Conservation (phyloP, 176 grass and related monocot species). For the Sorghum bicolor region DNA sequence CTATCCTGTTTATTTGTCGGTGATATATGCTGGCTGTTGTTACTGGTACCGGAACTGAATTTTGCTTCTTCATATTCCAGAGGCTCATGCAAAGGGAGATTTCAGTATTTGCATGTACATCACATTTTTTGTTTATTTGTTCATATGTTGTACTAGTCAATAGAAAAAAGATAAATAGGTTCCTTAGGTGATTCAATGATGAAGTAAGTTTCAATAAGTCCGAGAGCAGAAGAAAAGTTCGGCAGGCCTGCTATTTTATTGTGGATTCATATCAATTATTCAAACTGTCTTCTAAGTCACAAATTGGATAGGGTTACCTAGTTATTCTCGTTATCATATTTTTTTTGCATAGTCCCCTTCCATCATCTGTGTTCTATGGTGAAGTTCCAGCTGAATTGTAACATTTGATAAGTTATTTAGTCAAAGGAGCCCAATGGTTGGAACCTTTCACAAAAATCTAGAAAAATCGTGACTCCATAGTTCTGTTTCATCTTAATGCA, state of each 20-base stretch:
- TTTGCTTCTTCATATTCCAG: slow-evolving; percentile 15
- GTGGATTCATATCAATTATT: slow-evolving; percentile 1
- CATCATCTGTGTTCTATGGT: not conserved
- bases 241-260: not conserved
- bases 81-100: not conserved
- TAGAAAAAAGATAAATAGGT: not conserved
- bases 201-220: not conserved
- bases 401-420: slow-evolving; percentile 4
- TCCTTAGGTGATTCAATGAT: not conserved
- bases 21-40: not conserved
- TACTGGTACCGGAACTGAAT: slow-evolving; percentile 18
- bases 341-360: not conserved
- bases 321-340: not conserved
- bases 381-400: not conserved
- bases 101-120: not conserved
- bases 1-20: not conserved
- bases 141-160: slow-evolving; percentile 1
- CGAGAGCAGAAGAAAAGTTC: not conserved
- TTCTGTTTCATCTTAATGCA: slow-evolving; percentile 2
- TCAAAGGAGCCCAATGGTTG: slow-evolving; percentile 1
- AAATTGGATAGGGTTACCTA: not conserved
- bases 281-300: not conserved
- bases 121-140: not conserved
- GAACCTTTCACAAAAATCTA: not conserved
- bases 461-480: not conserved